Evolutionary conservation across 306 rosid species (phyloP).

Genomic region (Mimosa pudica): DNA sequence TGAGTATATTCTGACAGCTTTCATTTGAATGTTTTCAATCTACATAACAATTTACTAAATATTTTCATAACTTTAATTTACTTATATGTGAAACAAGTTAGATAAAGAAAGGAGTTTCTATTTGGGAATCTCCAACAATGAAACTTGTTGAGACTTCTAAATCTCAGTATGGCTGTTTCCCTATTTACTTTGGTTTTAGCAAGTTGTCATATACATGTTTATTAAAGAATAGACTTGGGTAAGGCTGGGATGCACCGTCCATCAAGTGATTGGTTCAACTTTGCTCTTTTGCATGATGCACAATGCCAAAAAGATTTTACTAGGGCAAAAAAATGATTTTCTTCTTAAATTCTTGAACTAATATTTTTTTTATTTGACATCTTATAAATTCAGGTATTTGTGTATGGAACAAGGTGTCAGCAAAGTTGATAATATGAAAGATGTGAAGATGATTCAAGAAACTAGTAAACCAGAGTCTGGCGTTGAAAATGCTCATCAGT

Average conservation of each 20-base stretch:
- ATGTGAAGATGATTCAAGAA: conserved; percentile 36
- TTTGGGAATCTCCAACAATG: background rate
- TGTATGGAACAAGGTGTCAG: conserved; percentile 45
- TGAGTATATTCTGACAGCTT: background rate
- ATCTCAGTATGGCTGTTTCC: background rate
- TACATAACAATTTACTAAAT: background rate
- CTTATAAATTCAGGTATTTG: background rate
- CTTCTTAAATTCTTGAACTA: background rate
- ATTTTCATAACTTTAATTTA: background rate
- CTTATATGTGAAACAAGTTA: background rate
- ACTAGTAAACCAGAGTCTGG: conserved; percentile 41
- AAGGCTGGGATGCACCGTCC: background rate
- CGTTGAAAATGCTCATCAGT: conserved; percentile 40
- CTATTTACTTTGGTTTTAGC: background rate
- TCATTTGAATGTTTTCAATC: background rate
- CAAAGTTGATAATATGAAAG: conserved; percentile 25
- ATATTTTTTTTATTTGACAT: too few species aligned
- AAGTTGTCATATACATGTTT: background rate
- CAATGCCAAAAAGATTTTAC: background rate
- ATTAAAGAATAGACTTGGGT: background rate
- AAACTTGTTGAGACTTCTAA: background rate
- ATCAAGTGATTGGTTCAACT: background rate
- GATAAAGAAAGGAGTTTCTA: background rate
- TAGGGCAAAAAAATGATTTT: background rate
- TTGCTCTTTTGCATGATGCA: background rate